Conservation (phyloP, 23 red algal genomes). For the Gracilariopsis chorda region DNA sequence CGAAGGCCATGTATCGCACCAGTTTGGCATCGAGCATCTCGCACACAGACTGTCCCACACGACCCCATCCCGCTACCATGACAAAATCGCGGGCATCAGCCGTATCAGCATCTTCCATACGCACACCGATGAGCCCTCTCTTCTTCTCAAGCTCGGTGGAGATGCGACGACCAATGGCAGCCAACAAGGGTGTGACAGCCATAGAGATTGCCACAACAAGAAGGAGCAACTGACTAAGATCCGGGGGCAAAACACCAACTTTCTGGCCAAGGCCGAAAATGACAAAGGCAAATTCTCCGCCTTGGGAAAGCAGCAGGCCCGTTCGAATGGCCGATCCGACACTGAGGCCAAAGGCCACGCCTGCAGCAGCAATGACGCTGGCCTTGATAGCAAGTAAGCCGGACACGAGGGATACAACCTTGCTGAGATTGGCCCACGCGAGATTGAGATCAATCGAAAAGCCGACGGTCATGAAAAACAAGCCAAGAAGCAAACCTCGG, state of each 20-base stretch:
- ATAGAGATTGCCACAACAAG: conserved; percentile 92
- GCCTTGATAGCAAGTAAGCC: conserved; percentile 88
- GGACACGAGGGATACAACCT: conserved; percentile 72
- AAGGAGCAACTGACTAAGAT: conserved; percentile 76
- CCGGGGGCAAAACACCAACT: conserved; percentile 78
- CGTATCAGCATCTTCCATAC: conserved; percentile 84
- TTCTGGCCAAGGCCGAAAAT: conserved; percentile 82
- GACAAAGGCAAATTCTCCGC: conserved; percentile 99
- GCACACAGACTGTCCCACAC: conserved; percentile 95
- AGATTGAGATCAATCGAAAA: conserved; percentile 95
- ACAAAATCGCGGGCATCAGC: conserved; percentile 94
- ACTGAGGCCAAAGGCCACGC: conserved; percentile 74
- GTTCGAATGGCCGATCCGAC: conserved; percentile 82
- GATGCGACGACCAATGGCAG: conserved; percentile 65
- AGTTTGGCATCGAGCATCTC: conserved; percentile 94
- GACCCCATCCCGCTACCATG: conserved; percentile 96
- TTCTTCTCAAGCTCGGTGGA: conserved; percentile 68
- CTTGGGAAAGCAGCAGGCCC: conserved; percentile 93
- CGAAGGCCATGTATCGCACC: conserved; percentile 95
- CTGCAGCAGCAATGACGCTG: conserved; percentile 77
- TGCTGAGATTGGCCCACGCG: conserved; percentile 71
- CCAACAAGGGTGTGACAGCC: conserved; percentile 91
- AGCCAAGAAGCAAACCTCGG: conserved; percentile 90
- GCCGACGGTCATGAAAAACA: conserved; percentile 99
- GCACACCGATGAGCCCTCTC: conserved; percentile 88